Conservation (phyloP, 345 rosid genomes). For the Citrus mangshanensis region DNA sequence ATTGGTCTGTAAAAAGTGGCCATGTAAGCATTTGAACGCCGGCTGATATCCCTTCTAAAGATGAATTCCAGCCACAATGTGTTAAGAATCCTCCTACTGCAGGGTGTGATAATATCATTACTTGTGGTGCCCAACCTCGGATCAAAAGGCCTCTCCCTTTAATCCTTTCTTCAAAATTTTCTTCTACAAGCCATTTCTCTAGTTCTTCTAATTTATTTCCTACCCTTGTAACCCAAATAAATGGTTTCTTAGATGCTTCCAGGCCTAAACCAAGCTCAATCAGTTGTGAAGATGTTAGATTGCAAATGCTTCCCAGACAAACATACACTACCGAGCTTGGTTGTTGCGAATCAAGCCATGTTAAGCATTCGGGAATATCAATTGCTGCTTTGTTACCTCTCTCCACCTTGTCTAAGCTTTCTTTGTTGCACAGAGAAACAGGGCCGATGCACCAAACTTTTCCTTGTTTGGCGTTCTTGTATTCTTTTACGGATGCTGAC, state of each 20-base stretch:
- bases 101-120: conserved; percentile 25
- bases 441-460: too few species aligned
- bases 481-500: not conserved
- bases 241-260: too few species aligned
- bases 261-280: too few species aligned
- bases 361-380: too few species aligned
- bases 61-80: conserved; percentile 20
- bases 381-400: too few species aligned
- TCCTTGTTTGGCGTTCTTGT: not conserved
- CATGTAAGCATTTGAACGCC: conserved; percentile 19
- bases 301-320: too few species aligned
- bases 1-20: too few species aligned
- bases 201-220: not conserved
- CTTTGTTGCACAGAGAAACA: too few species aligned
- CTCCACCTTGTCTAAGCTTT: too few species aligned
- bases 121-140: conserved; percentile 27
- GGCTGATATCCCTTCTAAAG: conserved; percentile 14
- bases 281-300: too few species aligned
- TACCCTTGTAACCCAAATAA: not conserved
- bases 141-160: conserved; percentile 22
- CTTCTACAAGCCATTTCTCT: not conserved
- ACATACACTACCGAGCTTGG: too few species aligned
- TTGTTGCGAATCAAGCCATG: too few species aligned
- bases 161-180: not conserved
- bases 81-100: conserved; percentile 25